phyloP scores from a whole-genome alignment of 495 filamentous ascomycete species.

The Lophium mytilinum region DNA sequence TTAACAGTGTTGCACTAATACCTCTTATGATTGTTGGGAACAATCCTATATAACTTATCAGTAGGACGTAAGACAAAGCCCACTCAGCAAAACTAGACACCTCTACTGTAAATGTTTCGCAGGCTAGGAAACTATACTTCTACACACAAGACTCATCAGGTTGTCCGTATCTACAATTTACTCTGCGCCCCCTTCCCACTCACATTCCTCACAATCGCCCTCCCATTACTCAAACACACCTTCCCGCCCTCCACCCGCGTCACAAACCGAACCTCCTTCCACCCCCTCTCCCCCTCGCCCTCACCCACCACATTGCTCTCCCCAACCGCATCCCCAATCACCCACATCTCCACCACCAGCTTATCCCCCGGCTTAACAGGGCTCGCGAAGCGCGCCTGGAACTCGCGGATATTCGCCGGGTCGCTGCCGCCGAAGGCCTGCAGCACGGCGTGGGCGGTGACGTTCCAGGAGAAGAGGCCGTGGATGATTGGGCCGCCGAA shows the following conservation, averaged over 20 bases:
- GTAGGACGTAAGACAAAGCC: too few relatives aligned
- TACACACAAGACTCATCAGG: too few relatives aligned
- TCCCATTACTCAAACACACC: constrained; percentile 74
- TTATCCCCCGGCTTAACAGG: constrained; percentile 73
- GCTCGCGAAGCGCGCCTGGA: constrained; percentile 78
- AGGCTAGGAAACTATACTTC: too few relatives aligned
- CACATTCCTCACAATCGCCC: constrained; percentile 62
- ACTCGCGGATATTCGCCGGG: constrained; percentile 70
- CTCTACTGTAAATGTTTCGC: too few relatives aligned
- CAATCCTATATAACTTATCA: too few relatives aligned
- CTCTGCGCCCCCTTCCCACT: constrained; percentile 44
- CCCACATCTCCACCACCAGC: constrained; percentile 57
- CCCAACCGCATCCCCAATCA: constrained; percentile 49
- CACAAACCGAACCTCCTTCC: constrained; percentile 74
- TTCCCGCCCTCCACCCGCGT: constrained; percentile 64
- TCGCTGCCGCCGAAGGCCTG: constrained; percentile 65
- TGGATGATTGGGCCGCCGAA: constrained; percentile 86
- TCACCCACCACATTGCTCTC: constrained; percentile 53
- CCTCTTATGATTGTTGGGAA: too few relatives aligned
- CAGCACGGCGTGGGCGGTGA: constrained; percentile 66
- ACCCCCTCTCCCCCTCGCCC: constrained; percentile 52
- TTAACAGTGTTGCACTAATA: too few relatives aligned
- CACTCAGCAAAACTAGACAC: too few relatives aligned
- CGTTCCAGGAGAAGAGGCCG: constrained; percentile 79
- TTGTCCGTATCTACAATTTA: constrained; percentile 50